Base-by-base conservation (phyloP, 73 alveolate species). In the Stentor roeselii region DNA sequence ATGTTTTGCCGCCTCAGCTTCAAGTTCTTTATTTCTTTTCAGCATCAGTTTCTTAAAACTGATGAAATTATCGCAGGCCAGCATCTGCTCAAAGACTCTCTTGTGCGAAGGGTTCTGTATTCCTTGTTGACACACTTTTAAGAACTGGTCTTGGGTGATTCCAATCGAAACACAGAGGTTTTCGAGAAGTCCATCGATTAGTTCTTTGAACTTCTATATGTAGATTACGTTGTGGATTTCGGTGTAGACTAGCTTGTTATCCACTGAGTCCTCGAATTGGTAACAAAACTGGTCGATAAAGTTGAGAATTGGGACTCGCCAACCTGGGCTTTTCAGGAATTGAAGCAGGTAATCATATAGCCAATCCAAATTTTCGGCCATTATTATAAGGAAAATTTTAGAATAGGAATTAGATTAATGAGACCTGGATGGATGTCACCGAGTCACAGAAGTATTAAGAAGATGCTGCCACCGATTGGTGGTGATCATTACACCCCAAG, bases 181-280 rank as follows among this genome's bases (percentile, higher is more conserved):
- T 39, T 89, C 90, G 39, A 95, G 91, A 88, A 95, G 76, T 37
- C 87, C 95, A 59, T 95, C 97, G 4, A 95, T 93, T 83, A 93
- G 75, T 60, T 89, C 87, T 60, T 93, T 93, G 84, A 95, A 95
- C 59, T 91, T 75, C 96, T 94, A 87, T 34, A 36, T 27, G 21
- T 27, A 78, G 39, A 42, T 59, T 78, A 91, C 94, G 42, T 82
- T 86, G 89, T 93, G 98, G 60, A 92, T 76, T 27, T 85, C 77
- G 4, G 98, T 93, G 83, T 90, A 90, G 36, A 76, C 59, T 50
- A 95, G 84, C 90, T 94, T 95, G 86, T 95, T 95, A 83, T 95
- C 98, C 34, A 92, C 97, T 36, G 93, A 97, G 75, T 87, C 92
- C 78, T 95, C 99, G 83, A 95, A 95, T 36, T 93, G 83, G 14